Conservation (phyloP, 78 protist species). For the Protostelium mycophagum region DNA sequence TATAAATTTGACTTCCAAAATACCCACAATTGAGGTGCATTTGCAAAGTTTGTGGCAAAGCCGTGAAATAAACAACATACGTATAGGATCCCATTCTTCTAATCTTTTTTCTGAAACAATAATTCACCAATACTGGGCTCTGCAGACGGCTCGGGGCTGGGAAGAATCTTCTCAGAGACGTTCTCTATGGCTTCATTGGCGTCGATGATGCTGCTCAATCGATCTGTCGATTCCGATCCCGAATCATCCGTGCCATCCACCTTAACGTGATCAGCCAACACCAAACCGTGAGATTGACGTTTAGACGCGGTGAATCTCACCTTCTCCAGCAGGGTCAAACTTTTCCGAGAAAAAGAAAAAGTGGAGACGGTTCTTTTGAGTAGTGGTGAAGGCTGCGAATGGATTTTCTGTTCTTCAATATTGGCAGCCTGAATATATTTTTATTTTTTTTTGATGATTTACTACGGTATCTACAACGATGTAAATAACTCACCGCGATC, state of each 20-base stretch:
- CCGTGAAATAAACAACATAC: no score
- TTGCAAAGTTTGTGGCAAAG: no score
- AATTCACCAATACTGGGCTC: not conserved
- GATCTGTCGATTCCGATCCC: no score
- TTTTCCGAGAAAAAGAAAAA: not conserved
- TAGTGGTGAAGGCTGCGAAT: not conserved
- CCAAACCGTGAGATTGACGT: no score
- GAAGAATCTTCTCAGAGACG: not conserved
- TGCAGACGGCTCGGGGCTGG: not conserved
- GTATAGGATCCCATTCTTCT: no score
- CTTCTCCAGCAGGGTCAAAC: not conserved
- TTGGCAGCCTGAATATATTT: not conserved
- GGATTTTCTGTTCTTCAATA: not conserved
- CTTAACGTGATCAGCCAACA: no score
- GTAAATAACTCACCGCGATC: not conserved
- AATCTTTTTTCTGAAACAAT: not conserved
- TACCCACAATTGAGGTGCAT: no score
- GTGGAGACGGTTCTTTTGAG: not conserved
- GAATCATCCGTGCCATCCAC: no score
- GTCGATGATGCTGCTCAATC: not conserved
- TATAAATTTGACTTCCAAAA: no score
- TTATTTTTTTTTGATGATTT: no score
- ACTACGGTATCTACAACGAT: not conserved
- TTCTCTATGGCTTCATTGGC: not conserved
- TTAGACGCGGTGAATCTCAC: no score